A percentile compares a stretch with the other conserved stretches of the same genome.
phyloP scores from a whole-genome alignment of 169 alveolate species.

The Plasmodium cynomolgi region DNA sequence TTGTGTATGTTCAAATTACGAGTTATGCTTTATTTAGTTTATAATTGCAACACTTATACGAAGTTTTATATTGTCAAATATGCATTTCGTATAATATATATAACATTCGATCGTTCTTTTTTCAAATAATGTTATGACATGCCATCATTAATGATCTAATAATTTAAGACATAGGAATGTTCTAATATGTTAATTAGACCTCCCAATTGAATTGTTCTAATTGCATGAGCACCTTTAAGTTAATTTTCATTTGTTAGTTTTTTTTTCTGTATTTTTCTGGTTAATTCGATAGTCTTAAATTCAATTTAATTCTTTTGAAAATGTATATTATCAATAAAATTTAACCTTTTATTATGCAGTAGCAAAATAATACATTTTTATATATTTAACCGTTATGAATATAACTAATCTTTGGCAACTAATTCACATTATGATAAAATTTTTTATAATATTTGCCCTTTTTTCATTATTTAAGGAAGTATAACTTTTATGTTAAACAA shows the following conservation, averaged over 20 bases:
- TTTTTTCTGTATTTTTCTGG: background rate
- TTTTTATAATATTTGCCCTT: background rate
- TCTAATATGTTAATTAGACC: background rate
- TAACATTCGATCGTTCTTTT: no score
- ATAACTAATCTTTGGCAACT: background rate
- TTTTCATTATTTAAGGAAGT: background rate
- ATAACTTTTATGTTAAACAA: background rate
- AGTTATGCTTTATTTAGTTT: no score
- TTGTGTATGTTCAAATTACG: no score
- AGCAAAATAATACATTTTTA: background rate
- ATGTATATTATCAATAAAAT: background rate
- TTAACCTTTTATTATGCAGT: background rate
- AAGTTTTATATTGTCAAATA: no score
- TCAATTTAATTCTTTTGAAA: background rate
- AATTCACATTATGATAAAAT: background rate
- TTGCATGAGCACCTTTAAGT: background rate
- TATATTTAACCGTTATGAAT: background rate
- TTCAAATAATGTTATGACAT: background rate
- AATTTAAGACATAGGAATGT: background rate
- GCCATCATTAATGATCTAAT: background rate
- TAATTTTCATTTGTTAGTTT: background rate
- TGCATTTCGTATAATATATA: no score
- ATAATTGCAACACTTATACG: no score
- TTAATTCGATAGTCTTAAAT: background rate
- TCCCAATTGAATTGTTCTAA: background rate